Conservation (phyloP, 352 stramenopile genomes). For the Peronospora destructor region DNA sequence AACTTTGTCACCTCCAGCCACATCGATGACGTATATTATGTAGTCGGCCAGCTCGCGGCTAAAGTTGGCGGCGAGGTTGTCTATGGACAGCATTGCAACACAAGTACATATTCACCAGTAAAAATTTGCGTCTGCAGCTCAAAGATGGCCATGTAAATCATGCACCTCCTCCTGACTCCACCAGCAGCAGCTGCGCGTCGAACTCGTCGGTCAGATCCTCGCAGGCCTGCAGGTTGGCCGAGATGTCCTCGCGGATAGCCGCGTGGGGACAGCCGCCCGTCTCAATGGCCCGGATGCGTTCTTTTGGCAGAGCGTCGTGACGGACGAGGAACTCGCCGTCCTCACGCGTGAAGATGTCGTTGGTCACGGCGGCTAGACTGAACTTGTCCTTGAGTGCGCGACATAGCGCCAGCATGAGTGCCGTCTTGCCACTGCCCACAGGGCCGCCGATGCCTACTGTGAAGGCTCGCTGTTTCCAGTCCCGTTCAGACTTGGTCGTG, state of each 20-base stretch:
- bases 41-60: slow-evolving; percentile 95
- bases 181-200: slow-evolving; percentile 75
- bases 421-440: slow-evolving; percentile 93
- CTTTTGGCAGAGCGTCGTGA: slow-evolving; percentile 84
- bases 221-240: slow-evolving; percentile 93
- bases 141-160: background rate
- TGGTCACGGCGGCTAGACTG: slow-evolving; percentile 91
- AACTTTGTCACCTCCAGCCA: slow-evolving; percentile 96
- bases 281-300: slow-evolving; percentile 94
- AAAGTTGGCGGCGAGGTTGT: slow-evolving; percentile 98
- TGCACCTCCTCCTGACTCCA: slow-evolving; percentile 85
- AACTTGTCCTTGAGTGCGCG: slow-evolving; percentile 73
- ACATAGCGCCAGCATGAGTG: slow-evolving; percentile 91
- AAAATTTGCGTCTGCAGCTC: background rate
- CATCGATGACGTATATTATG: slow-evolving; percentile 99
- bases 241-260: slow-evolving; percentile 96
- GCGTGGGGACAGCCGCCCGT: slow-evolving; percentile 97
- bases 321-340: slow-evolving; percentile 96
- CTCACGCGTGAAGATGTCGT: slow-evolving; percentile 99
- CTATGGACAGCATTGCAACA: slow-evolving; percentile 25
- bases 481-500: slow-evolving; percentile 36
- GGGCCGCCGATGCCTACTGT: slow-evolving; percentile 95
- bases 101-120: background rate
- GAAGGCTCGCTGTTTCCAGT: slow-evolving; percentile 86
- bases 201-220: slow-evolving; percentile 92